phyloP scores from a whole-genome alignment of 768 basidiomycete species.

The Coprinopsis cinerea region DNA sequence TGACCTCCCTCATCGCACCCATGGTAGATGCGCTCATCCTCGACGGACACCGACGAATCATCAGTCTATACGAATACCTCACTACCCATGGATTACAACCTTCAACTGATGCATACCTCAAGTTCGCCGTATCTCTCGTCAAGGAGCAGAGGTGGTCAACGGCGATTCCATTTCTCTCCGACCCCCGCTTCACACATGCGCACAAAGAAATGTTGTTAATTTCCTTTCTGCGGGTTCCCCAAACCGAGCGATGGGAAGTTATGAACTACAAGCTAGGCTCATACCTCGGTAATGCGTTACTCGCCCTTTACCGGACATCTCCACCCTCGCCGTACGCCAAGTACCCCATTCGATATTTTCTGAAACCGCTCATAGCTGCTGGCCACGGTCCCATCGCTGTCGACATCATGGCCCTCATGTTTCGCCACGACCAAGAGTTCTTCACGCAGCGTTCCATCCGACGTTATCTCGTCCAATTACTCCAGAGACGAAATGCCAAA shows the following conservation, averaged over 20 bases:
- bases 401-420: conserved; percentile 34
- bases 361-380: conserved; percentile 33
- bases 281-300: conserved; percentile 29
- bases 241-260: conserved; percentile 24
- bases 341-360: conserved; percentile 43
- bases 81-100: conserved; percentile 17
- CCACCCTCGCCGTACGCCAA: conserved; percentile 27
- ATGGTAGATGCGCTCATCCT: conserved; percentile 16
- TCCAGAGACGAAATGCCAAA: conserved; percentile 33
- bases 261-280: conserved; percentile 25
- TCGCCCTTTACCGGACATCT: conserved; percentile 27
- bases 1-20: background rate
- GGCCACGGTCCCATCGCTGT: conserved; percentile 31
- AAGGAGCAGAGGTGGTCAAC: conserved; percentile 21
- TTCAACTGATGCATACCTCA: conserved; percentile 18
- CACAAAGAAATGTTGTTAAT: conserved; percentile 33
- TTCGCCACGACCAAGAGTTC: conserved; percentile 27
- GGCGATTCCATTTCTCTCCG: conserved; percentile 29
- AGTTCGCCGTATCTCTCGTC: conserved; percentile 29
- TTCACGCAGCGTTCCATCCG: conserved; percentile 34
- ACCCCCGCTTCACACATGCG: conserved; percentile 22
- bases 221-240: conserved; percentile 32
- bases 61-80: conserved; percentile 29
- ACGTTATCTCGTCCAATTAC: conserved; percentile 33
- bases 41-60: conserved; percentile 25